phyloP scores from a whole-genome alignment of 768 basidiomycete species.

The Tricholoma matsutake region DNA sequence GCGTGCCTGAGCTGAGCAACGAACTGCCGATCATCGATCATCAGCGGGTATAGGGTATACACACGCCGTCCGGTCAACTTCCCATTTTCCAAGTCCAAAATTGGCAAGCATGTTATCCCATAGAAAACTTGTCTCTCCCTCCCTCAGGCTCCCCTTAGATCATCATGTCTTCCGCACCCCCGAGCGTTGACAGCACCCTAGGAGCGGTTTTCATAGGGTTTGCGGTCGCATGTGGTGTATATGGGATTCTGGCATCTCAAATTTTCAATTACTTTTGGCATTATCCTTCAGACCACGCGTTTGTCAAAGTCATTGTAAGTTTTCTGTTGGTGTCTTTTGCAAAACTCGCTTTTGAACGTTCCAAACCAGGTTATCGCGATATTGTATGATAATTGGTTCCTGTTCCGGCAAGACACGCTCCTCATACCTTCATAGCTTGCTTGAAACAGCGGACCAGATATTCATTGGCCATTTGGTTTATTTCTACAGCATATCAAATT shows the following conservation, averaged over 20 bases:
- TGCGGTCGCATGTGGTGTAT: constrained; percentile 47
- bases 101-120: neutral
- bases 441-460: constrained; percentile 52
- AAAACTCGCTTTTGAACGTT: neutral
- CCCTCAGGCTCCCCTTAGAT: neutral
- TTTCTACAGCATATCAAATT: constrained; percentile 51
- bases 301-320: constrained; percentile 53
- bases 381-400: constrained; percentile 16
- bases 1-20: no score
- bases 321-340: neutral
- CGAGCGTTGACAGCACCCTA: constrained; percentile 45
- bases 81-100: neutral
- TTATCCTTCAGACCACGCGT: constrained; percentile 49
- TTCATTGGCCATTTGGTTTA: constrained; percentile 58
- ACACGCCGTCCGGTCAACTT: neutral
- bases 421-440: constrained; percentile 31
- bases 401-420: neutral
- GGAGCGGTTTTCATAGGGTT: constrained; percentile 63
- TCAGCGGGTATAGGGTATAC: neutral
- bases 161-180: neutral
- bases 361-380: constrained; percentile 35
- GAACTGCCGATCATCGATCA: no score
- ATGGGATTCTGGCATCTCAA: constrained; percentile 54
- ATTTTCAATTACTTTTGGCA: constrained; percentile 51
- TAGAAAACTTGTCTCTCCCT: neutral